Percentiles rank a stretch among this genome's conserved stretches.
These are phyloP conservation scores for Arthrinium puccinioides DNA, from an alignment of 2,329 filamentous ascomycete genomes.

Conservation along the genomic window DNA sequence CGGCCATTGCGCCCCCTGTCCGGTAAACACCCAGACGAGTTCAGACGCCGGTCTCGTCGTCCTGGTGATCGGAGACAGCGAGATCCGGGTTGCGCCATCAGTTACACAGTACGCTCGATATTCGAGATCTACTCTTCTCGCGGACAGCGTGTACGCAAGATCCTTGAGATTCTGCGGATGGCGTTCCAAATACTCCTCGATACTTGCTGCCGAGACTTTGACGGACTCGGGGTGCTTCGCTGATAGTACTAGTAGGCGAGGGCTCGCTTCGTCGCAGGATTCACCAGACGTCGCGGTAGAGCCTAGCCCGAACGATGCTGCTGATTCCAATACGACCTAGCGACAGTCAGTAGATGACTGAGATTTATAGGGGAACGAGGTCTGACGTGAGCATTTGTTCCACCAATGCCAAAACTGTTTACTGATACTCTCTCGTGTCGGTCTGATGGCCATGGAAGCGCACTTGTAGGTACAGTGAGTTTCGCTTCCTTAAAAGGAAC, in stretches of 20 bases:
- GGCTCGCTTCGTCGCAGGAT: background rate
- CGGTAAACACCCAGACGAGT: background rate
- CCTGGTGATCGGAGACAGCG: background rate
- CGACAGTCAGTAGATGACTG: too few species aligned
- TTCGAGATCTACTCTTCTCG: background rate
- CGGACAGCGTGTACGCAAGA: background rate
- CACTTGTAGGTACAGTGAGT: background rate
- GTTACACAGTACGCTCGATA: background rate
- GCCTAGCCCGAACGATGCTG: background rate
- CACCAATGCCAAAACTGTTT: slow-evolving; percentile 21
- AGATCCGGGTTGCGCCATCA: background rate
- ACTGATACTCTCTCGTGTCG: slow-evolving; percentile 13
- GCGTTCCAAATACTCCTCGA: background rate
- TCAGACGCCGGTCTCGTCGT: background rate
- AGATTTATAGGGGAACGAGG: too few species aligned
- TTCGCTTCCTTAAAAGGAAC: background rate
- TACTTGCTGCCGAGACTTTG: background rate
- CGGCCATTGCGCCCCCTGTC: background rate
- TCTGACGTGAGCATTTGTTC: slow-evolving; percentile 17
- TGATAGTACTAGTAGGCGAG: background rate
- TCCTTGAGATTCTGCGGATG: background rate
- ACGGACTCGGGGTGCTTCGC: too few species aligned
- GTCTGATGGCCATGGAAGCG: slow-evolving; percentile 10
- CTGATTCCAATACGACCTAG: too few species aligned
- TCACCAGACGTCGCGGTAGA: background rate